Percentiles rank a stretch among this genome's conserved stretches.
phyloP scores from a whole-genome alignment of 306 rosid species.

The Comarum palustre region DNA sequence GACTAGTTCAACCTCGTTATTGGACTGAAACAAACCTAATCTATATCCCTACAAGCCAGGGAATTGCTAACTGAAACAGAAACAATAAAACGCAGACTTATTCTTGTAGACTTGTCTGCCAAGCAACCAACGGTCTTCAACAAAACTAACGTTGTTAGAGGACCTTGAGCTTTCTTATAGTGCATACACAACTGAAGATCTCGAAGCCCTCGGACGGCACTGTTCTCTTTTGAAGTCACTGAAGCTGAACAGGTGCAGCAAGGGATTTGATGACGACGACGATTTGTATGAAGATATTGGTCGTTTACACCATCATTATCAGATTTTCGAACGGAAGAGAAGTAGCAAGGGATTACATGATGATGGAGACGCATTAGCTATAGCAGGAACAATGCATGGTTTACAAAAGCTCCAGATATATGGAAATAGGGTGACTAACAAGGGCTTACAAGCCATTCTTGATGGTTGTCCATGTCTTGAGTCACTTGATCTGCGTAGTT shows the following conservation, averaged over 20 bases:
- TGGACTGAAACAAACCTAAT: no score
- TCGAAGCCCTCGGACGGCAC: conserved; percentile 36
- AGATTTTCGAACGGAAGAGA: background rate
- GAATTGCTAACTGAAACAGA: no score
- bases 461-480: conserved; percentile 60
- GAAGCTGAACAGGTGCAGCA: conserved; percentile 42
- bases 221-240: conserved; percentile 43
- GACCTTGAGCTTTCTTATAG: conserved; percentile 44
- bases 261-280: background rate
- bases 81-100: no score
- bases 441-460: conserved; percentile 57
- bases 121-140: no score
- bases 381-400: conserved; percentile 49
- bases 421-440: conserved; percentile 49
- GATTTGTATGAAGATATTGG: no score
- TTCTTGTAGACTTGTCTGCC: no score
- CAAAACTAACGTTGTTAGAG: conserved; percentile 42
- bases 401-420: conserved; percentile 56
- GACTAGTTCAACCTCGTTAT: no score
- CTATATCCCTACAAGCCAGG: no score
- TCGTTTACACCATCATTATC: no score
- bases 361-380: conserved; percentile 48
- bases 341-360: background rate
- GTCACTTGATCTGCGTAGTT: conserved; percentile 58
- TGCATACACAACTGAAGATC: conserved; percentile 12